phyloP scores from a whole-genome alignment of 805 yeast genomes.

The Hermanozyma aechmeae region DNA sequence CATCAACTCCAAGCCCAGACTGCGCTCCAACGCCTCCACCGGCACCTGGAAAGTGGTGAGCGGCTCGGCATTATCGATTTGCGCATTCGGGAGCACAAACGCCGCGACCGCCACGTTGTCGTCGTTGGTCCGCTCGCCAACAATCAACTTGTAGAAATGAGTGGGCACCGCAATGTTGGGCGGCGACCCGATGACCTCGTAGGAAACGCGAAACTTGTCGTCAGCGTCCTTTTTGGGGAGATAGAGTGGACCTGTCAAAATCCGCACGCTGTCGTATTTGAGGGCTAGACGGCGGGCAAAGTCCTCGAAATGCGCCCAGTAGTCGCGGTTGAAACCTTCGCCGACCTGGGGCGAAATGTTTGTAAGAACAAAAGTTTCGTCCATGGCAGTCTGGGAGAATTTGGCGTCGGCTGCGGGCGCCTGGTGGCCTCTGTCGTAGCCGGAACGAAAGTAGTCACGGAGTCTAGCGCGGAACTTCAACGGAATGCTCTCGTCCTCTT shows the following conservation, averaged over 20 bases:
- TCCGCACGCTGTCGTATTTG: constrained; percentile 66
- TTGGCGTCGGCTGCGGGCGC: constrained; percentile 98
- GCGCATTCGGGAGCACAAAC: constrained; percentile 87
- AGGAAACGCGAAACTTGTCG: constrained; percentile 76
- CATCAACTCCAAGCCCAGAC: constrained; percentile 77
- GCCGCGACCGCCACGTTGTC: constrained; percentile 71
- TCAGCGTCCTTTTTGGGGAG: constrained; percentile 74
- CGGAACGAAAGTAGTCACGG: constrained; percentile 86
- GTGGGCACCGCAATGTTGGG: constrained; percentile 97
- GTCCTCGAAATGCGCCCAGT: constrained; percentile 96
- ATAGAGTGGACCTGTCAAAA: constrained; percentile 90
- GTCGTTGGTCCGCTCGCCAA: constrained; percentile 55
- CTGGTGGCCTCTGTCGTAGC: constrained; percentile 94
- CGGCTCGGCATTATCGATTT: constrained; percentile 61
- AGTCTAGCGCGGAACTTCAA: constrained; percentile 63
- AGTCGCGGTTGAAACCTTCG: constrained; percentile 90
- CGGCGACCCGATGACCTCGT: constrained; percentile 94
- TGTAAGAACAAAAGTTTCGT: constrained; percentile 82
- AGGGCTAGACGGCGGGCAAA: constrained; percentile 71
- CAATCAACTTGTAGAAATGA: constrained; percentile 84
- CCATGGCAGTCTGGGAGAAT: constrained; percentile 84
- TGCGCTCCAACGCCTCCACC: constrained; percentile 76
- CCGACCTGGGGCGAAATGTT: constrained; percentile 98
- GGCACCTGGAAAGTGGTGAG: constrained; percentile 79
- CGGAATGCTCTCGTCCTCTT: constrained; percentile 82